These are phyloP conservation scores for Spiraea crenata DNA, from an alignment of 331 rosid genomes.

Conservation along the genomic window DNA sequence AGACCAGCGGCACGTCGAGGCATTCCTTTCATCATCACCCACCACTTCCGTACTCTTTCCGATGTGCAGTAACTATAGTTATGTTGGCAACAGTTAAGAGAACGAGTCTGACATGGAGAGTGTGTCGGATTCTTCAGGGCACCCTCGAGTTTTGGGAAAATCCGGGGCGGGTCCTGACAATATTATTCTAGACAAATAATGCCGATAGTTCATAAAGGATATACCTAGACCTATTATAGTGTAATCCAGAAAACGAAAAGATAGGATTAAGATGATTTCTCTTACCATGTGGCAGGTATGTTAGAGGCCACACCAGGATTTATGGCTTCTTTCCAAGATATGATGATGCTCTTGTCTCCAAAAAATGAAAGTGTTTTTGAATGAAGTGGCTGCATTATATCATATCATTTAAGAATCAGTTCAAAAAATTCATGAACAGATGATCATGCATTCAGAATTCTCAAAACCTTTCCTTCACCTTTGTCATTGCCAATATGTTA, in stretches of 20 bases:
- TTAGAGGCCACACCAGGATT: conserved; percentile 47
- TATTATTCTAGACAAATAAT: too few relatives aligned
- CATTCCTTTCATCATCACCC: too few relatives aligned
- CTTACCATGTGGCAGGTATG: conserved; percentile 62
- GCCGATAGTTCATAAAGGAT: too few relatives aligned
- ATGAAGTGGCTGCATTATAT: conserved; percentile 63
- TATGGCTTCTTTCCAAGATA: conserved; percentile 88
- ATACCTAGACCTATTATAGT: neutral
- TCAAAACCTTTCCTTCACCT: conserved; percentile 41
- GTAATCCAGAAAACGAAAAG: neutral
- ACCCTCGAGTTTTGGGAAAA: too few relatives aligned
- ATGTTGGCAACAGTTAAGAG: too few relatives aligned
- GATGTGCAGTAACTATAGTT: too few relatives aligned
- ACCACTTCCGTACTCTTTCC: too few relatives aligned
- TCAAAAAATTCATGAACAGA: conserved; percentile 12
- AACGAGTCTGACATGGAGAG: too few relatives aligned
- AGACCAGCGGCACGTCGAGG: too few relatives aligned
- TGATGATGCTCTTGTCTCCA: conserved; percentile 83
- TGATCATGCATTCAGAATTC: neutral
- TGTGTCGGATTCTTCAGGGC: too few relatives aligned
- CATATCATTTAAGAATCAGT: conserved; percentile 7
- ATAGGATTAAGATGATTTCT: conserved; percentile 14
- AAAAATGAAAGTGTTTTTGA: conserved; percentile 76
- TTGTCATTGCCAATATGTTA: conserved; percentile 84
- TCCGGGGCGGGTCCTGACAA: conserved; percentile 29